phyloP scores from a whole-genome alignment of 1,284 basidiomycete genomes.

The Naganishia liquefaciens region DNA sequence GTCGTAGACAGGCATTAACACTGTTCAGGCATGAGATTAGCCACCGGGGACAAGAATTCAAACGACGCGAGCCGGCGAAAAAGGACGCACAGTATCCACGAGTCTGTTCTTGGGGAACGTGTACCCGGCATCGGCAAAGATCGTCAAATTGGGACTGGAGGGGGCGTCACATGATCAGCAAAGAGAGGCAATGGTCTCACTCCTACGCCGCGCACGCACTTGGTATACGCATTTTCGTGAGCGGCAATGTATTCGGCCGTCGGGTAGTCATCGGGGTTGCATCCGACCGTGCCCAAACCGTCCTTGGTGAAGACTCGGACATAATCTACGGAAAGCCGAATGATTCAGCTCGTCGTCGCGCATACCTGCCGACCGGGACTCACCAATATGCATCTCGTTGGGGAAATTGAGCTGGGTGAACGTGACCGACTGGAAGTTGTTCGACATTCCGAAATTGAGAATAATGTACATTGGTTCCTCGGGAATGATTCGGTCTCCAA shows the following conservation, averaged over 20 bases:
- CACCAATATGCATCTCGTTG: slow-evolving; percentile 51
- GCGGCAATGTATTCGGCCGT: slow-evolving; percentile 50
- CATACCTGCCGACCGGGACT: slow-evolving; percentile 30
- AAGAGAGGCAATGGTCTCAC: neutral
- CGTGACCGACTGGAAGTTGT: slow-evolving; percentile 55
- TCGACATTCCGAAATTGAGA: slow-evolving; percentile 49
- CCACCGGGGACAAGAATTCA: too few species aligned
- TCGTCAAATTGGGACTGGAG: slow-evolving; percentile 49
- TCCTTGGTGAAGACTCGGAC: slow-evolving; percentile 56
- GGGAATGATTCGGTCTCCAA: slow-evolving; percentile 69
- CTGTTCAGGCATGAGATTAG: too few species aligned
- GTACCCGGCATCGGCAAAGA: slow-evolving; percentile 49
- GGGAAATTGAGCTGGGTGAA: slow-evolving; percentile 53
- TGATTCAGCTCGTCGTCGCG: slow-evolving; percentile 7
- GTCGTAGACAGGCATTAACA: too few species aligned
- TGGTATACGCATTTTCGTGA: slow-evolving; percentile 45
- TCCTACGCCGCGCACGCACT: slow-evolving; percentile 32
- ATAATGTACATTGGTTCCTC: slow-evolving; percentile 68
- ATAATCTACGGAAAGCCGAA: slow-evolving; percentile 48
- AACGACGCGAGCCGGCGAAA: too few species aligned
- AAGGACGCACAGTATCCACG: slow-evolving; percentile 36
- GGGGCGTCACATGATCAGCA: neutral
- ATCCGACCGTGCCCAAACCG: slow-evolving; percentile 50
- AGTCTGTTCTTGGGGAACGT: slow-evolving; percentile 50
- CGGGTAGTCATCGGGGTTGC: slow-evolving; percentile 45